A percentile compares a stretch with the other conserved stretches of the same genome.
phyloP scores from a whole-genome alignment of 768 basidiomycete species.

The Gautieria morchelliformis region DNA sequence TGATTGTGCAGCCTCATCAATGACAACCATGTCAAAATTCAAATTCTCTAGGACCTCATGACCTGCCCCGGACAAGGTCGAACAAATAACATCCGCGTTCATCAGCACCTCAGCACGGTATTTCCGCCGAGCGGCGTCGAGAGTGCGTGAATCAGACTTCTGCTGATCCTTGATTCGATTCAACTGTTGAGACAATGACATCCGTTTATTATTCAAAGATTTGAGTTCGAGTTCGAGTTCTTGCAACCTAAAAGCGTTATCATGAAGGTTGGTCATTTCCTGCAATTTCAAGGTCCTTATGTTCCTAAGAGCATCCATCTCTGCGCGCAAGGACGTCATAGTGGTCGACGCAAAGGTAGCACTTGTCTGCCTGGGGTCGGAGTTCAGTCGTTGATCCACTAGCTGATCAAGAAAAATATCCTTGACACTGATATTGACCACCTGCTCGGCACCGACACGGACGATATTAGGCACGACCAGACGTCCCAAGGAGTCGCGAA shows the following conservation, averaged over 20 bases:
- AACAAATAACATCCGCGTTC: conserved; percentile 89
- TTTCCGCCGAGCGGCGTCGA: conserved; percentile 72
- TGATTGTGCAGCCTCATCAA: conserved; percentile 97
- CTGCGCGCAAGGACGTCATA: conserved; percentile 47
- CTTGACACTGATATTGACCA: conserved; percentile 70
- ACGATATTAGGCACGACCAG: conserved; percentile 68
- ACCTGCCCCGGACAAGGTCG: conserved; percentile 87
- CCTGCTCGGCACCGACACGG: conserved; percentile 71
- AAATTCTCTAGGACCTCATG: conserved; percentile 75
- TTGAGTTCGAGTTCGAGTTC: conserved; percentile 66
- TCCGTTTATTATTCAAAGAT: conserved; percentile 54
- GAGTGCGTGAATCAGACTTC: conserved; percentile 67
- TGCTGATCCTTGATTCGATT: conserved; percentile 77
- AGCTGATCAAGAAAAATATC: conserved; percentile 83
- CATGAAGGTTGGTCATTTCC: conserved; percentile 47
- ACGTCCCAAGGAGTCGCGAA: conserved; percentile 44
- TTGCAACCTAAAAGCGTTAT: conserved; percentile 43
- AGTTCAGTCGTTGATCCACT: conserved; percentile 65
- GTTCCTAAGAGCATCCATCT: conserved; percentile 61
- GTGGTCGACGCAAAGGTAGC: conserved; percentile 40
- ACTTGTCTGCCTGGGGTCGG: conserved; percentile 25
- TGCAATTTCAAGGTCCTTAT: conserved; percentile 47
- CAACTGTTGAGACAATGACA: conserved; percentile 53
- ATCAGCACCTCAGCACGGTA: conserved; percentile 66
- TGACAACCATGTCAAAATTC: conserved; percentile 92